A percentile compares a stretch with the other conserved stretches of the same genome.
These are phyloP conservation scores for Symbiodinium pilosum DNA, from an alignment of 73 alveolate species.

Conservation along the genomic window DNA sequence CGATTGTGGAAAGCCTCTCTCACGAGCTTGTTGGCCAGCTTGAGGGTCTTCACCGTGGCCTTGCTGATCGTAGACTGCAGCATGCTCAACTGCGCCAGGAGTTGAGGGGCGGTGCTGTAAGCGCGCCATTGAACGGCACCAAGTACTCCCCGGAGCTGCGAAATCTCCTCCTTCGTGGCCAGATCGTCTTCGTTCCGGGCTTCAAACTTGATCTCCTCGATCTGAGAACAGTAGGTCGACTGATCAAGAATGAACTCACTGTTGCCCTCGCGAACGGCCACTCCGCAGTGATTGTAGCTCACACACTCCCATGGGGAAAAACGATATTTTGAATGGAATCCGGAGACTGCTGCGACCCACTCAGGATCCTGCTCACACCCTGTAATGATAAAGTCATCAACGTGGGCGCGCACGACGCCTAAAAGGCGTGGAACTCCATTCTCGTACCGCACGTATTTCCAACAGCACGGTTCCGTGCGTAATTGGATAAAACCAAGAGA, in stretches of 20 bases:
- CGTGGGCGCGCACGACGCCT: not conserved
- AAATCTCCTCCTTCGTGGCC: not conserved
- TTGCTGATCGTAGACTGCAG: not conserved
- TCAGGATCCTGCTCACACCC: not conserved
- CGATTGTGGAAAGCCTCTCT: not conserved
- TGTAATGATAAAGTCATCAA: not conserved
- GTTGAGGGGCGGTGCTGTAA: not conserved
- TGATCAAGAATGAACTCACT: not conserved
- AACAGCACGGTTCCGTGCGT: not conserved
- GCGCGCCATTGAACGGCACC: conserved; percentile 22
- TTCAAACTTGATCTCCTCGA: not conserved
- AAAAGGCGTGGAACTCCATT: not conserved
- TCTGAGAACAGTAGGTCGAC: not conserved
- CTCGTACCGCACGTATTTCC: not conserved
- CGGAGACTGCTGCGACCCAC: not conserved
- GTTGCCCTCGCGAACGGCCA: not conserved
- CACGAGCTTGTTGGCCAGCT: not conserved
- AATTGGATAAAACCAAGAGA: not conserved
- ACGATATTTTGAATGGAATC: not conserved
- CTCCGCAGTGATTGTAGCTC: not conserved
- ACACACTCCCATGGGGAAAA: not conserved
- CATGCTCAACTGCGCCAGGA: not conserved
- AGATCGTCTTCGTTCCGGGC: not conserved
- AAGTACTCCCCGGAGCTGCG: not conserved
- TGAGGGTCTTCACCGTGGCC: not conserved